A percentile compares a stretch with the other conserved stretches of the same genome.
phyloP scores from a whole-genome alignment of 148 eudicot genomes.

The Fagopyrum tataricum region DNA sequence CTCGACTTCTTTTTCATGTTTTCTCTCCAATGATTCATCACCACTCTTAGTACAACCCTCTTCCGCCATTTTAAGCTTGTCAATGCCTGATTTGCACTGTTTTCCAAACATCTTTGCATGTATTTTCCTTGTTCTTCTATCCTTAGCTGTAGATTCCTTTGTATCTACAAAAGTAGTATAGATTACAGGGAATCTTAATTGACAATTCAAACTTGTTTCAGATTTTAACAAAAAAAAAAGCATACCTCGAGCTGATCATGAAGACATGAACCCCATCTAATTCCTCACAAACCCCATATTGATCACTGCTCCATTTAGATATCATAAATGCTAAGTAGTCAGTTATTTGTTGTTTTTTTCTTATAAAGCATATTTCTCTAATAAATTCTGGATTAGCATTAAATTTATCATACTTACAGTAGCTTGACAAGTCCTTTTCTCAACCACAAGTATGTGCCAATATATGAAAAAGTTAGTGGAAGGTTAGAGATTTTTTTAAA shows the following conservation, averaged over 20 bases:
- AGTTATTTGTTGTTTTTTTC: conserved; percentile 1
- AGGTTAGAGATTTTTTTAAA: too few species aligned
- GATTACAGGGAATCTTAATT: not conserved
- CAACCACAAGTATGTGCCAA: too few species aligned
- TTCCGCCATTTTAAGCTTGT: conserved; percentile 31
- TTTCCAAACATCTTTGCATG: conserved; percentile 85
- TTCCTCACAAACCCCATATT: conserved; percentile 70
- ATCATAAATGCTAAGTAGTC: conserved; percentile 10
- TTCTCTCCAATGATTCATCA: conserved; percentile 19
- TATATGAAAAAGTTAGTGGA: too few species aligned
- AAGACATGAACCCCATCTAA: conserved; percentile 58
- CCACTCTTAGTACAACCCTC: conserved; percentile 26
- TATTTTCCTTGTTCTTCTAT: conserved; percentile 91
- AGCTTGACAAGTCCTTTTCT: too few species aligned
- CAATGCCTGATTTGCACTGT: conserved; percentile 52
- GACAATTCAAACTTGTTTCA: not conserved
- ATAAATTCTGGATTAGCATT: not conserved
- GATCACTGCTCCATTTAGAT: conserved; percentile 63
- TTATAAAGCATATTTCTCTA: not conserved
- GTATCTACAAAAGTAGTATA: conserved; percentile 45
- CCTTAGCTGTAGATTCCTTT: conserved; percentile 75
- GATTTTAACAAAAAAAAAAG: not conserved
- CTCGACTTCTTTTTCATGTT: conserved; percentile 14
- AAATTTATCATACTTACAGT: too few species aligned
- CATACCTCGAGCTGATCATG: conserved; percentile 96